Evolutionary conservation across 805 yeast species (phyloP).

Genomic region (Sugiyamaella lignohabitans): DNA sequence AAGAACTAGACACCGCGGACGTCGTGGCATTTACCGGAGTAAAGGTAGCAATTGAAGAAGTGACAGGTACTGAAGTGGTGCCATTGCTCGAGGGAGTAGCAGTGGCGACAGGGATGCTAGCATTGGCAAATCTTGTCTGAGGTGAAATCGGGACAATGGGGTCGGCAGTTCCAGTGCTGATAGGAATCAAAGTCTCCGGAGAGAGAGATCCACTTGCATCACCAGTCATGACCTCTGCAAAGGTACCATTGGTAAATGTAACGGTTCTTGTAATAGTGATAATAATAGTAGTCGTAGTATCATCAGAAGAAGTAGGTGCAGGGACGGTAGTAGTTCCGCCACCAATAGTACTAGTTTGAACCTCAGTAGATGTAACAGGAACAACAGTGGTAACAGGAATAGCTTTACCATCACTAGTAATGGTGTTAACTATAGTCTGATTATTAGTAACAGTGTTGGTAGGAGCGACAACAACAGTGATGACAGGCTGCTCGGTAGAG

Average conservation of each 20-base stretch:
- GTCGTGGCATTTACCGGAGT: neutral
- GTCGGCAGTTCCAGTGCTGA: neutral
- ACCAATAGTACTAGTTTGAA: neutral
- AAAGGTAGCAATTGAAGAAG: constrained; percentile 11
- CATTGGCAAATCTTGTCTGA: neutral
- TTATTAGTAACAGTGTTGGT: constrained; percentile 9
- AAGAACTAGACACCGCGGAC: neutral
- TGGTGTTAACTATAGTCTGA: constrained; percentile 12
- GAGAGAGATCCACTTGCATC: constrained; percentile 3
- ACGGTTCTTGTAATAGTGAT: constrained; percentile 7
- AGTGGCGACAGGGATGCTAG: neutral
- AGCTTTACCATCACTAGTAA: constrained; percentile 10
- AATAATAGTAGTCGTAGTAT: constrained; percentile 9
- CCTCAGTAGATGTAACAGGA: constrained; percentile 2
- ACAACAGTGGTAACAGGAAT: constrained; percentile 7
- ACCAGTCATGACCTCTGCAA: constrained; percentile 6
- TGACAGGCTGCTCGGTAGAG: constrained; percentile 6
- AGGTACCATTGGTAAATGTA: constrained; percentile 1
- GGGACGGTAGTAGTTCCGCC: constrained; percentile 8
- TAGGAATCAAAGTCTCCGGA: neutral
- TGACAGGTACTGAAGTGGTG: constrained; percentile 5
- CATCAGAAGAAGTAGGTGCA: constrained; percentile 1
- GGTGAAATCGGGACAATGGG: neutral
- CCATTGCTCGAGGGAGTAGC: constrained; percentile 2
- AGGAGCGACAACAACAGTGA: constrained; percentile 14